Percentiles rank a stretch among this genome's conserved stretches.
These are phyloP conservation scores for Trametes meyenii DNA, from an alignment of 768 basidiomycete genomes.

Conservation along the genomic window DNA sequence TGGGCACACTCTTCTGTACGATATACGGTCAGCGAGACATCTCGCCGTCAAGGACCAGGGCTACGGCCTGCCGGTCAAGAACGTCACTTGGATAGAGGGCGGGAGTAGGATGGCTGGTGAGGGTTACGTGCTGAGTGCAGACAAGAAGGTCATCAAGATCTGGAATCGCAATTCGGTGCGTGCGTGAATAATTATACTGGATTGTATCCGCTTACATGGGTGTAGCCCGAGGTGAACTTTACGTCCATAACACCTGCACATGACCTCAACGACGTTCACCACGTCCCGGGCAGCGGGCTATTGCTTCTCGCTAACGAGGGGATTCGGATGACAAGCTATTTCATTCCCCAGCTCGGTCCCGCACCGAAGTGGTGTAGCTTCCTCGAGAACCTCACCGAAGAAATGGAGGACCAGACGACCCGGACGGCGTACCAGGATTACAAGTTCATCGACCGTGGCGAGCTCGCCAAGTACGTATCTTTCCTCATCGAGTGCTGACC, in stretches of 20 bases:
- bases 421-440: conserved; percentile 91
- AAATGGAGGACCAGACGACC: conserved; percentile 88
- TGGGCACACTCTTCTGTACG: conserved; percentile 93
- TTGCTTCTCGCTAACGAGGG: conserved; percentile 94
- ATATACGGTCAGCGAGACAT: conserved; percentile 81
- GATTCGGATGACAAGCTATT: conserved; percentile 94
- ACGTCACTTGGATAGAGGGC: conserved; percentile 87
- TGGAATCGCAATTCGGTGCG: conserved; percentile 88
- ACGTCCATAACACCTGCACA: conserved; percentile 89
- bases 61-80: conserved; percentile 88
- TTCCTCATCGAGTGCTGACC: neutral
- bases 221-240: conserved; percentile 82
- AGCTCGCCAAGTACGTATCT: conserved; percentile 75
- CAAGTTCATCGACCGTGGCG: conserved; percentile 91
- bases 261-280: conserved; percentile 89
- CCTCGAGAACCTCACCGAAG: conserved; percentile 98
- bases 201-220: neutral
- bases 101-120: conserved; percentile 83
- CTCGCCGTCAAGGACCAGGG: conserved; percentile 96
- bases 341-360: conserved; percentile 94
- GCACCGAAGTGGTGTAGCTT: conserved; percentile 97
- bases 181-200: conserved; percentile 8
- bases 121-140: conserved; percentile 87
- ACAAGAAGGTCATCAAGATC: conserved; percentile 96
- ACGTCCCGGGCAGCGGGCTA: conserved; percentile 86